These are phyloP conservation scores for Betula pendula DNA, from an alignment of 306 rosid genomes.

Conservation along the genomic window DNA sequence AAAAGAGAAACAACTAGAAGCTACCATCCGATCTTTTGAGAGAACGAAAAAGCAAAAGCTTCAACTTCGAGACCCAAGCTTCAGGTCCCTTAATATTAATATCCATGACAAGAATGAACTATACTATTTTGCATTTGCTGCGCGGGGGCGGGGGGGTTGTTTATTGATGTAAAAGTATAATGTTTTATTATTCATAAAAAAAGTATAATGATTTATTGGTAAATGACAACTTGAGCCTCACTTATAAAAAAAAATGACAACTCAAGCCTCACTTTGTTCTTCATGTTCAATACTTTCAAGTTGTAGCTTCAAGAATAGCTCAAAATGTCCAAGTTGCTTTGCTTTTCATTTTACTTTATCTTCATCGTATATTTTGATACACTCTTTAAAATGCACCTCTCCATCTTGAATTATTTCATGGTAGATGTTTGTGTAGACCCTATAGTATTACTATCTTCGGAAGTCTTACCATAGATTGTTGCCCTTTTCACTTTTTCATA, in stretches of 20 bases:
- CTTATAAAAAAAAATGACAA: too few species aligned
- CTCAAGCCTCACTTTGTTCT: too few species aligned
- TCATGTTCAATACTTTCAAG: not conserved
- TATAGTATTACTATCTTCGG: not conserved
- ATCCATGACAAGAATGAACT: too few species aligned
- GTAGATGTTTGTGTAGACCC: not conserved
- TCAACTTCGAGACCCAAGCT: not conserved
- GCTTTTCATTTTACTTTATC: not conserved
- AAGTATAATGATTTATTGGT: too few species aligned
- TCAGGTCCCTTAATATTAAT: not conserved
- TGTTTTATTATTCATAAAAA: too few species aligned
- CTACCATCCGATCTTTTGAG: not conserved
- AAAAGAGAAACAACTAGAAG: not conserved
- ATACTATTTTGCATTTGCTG: not conserved
- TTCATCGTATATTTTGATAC: not conserved
- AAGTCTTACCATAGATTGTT: not conserved
- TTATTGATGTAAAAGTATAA: not conserved
- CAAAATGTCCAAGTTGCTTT: not conserved
- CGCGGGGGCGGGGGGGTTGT: too few species aligned
- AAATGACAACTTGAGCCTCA: not conserved
- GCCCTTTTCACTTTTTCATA: slow-evolving; percentile 9
- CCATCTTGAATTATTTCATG: not conserved
- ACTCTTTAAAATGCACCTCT: not conserved
- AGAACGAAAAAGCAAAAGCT: not conserved
- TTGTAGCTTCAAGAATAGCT: not conserved